These are phyloP conservation scores for Trichoderma semiorbis DNA, from an alignment of 2,329 filamentous ascomycete genomes.

Conservation along the genomic window DNA sequence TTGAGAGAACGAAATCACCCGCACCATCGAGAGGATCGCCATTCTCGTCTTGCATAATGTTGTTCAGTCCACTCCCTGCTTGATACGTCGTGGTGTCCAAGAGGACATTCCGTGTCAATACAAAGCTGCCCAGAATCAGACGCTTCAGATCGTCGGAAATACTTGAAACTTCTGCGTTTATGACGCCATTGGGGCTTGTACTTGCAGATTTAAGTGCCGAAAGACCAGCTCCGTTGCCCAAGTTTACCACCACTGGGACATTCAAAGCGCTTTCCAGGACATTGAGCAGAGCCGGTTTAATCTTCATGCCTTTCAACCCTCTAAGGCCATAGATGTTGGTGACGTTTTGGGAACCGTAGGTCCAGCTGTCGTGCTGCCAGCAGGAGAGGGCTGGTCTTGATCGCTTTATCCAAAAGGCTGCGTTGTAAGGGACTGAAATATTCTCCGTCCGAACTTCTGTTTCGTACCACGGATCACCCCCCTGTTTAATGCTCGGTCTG, in stretches of 20 bases:
- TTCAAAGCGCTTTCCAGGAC: background rate
- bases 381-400: background rate
- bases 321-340: background rate
- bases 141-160: background rate
- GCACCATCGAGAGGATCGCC: background rate
- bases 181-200: background rate
- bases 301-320: background rate
- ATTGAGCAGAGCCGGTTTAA: background rate
- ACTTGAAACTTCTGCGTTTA: background rate
- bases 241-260: background rate
- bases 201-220: background rate
- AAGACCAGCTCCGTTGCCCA: background rate
- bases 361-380: background rate
- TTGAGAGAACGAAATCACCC: background rate
- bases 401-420: background rate
- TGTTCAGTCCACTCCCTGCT: background rate
- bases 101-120: background rate
- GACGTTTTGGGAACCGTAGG: background rate
- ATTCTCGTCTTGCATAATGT: background rate
- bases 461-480: background rate
- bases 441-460: background rate
- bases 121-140: background rate
- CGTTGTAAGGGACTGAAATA: background rate
- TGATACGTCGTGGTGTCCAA: background rate
- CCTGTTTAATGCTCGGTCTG: background rate